A percentile compares a stretch with the other conserved stretches of the same genome.
These are phyloP conservation scores for Curvularia lunata DNA, from an alignment of 2,329 filamentous ascomycete genomes.

Conservation along the genomic window DNA sequence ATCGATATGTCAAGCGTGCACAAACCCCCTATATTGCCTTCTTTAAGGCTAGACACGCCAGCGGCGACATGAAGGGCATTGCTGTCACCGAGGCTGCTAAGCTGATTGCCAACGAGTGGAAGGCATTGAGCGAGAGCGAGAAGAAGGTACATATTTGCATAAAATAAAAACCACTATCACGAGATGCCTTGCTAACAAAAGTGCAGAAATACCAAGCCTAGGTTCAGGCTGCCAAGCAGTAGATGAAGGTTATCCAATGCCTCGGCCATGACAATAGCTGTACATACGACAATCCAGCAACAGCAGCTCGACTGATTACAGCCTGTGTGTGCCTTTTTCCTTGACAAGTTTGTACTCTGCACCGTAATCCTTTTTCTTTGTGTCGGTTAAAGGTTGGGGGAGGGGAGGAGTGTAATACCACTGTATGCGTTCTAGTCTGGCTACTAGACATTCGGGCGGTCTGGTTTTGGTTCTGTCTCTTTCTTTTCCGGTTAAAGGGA, in stretches of 20 bases:
- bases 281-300: neutral
- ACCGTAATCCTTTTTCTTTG: conserved; percentile 12
- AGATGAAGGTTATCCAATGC: neutral
- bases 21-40: conserved; percentile 54
- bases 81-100: conserved; percentile 47
- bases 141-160: conserved; percentile 52
- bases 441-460: conserved; percentile 14
- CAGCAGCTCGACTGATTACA: neutral
- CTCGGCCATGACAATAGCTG: neutral
- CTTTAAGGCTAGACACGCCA: conserved; percentile 51
- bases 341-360: conserved; percentile 4
- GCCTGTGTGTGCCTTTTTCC: neutral
- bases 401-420: conserved; percentile 1
- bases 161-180: neutral
- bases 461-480: neutral
- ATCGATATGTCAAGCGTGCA: conserved; percentile 58
- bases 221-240: conserved; percentile 18
- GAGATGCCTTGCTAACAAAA: conserved; percentile 29
- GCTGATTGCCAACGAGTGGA: conserved; percentile 57
- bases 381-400: conserved; percentile 1
- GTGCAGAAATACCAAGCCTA: conserved; percentile 42
- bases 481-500: neutral
- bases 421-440: conserved; percentile 24
- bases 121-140: conserved; percentile 53
- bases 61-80: conserved; percentile 61